These are phyloP conservation scores for Buddleja alternifolia DNA, from an alignment of 257 asterid genomes.

Conservation along the genomic window DNA sequence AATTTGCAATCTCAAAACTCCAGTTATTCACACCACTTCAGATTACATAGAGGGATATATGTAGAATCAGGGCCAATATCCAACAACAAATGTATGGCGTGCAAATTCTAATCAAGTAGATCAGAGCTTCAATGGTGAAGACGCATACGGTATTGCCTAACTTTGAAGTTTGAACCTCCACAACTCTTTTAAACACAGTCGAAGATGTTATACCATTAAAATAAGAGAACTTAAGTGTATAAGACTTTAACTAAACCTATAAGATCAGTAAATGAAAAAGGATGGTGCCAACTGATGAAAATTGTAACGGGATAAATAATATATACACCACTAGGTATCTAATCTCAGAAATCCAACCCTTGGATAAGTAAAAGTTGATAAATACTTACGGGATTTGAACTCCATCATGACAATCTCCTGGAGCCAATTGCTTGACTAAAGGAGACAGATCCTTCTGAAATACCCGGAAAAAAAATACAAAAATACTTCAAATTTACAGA, in stretches of 20 bases:
- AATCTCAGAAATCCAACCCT: slow-evolving; percentile 12
- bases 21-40: neutral
- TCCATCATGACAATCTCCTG: slow-evolving; percentile 43
- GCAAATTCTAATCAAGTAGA: neutral
- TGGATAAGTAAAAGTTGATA: slow-evolving; percentile 15
- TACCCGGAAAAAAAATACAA: slow-evolving; percentile 25
- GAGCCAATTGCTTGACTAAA: slow-evolving; percentile 80
- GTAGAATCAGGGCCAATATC: neutral
- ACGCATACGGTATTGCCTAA: neutral
- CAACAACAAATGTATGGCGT: neutral
- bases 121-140: neutral
- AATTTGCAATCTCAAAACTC: slow-evolving; percentile 12
- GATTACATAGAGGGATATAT: neutral
- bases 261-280: neutral
- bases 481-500: slow-evolving; percentile 20
- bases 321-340: neutral
- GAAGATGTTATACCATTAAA: neutral
- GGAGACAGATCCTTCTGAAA: slow-evolving; percentile 89
- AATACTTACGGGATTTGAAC: slow-evolving; percentile 81
- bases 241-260: neutral
- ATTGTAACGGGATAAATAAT: slow-evolving; percentile 7
- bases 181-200: slow-evolving; percentile 4
- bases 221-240: slow-evolving; percentile 12
- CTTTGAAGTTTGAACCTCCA: neutral
- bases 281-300: slow-evolving; percentile 17